Base-by-base conservation (phyloP, 306 rosid genomes). In the Glycine latifolia region DNA sequence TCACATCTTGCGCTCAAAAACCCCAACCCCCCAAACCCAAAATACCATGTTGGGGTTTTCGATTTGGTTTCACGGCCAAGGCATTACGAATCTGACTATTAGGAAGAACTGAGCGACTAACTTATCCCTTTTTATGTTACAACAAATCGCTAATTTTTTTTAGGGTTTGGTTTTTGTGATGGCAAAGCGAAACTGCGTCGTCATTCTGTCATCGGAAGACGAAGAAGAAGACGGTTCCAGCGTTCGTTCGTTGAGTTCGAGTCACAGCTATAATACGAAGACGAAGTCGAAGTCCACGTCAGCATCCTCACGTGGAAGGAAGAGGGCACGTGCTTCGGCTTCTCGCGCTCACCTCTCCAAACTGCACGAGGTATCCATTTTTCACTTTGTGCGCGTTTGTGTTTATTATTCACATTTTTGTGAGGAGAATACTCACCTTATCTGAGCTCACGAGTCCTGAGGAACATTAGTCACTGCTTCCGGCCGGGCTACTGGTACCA, bases 121-220 rank as follows among this genome's bases (percentile, higher is more conserved):
- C 1, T 26, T 26, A 26, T 26, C 31, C 31, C 43, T 53, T 20
- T 7, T 80, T 71, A 3, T 37, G 41, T 37, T 35, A 37, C 31
- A 37, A 37, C 46, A 20, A 48, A 75, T 26, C 56, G 58, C 46
- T 44, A 10, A 26, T 26, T 26, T 26, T 26, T 26, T 26, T 26
- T 46, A 46, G 74, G 56, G 56, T 35, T 43, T 43, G 9, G 47
- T 43, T 69, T 26, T 17, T 10, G 47, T 53, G 50, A 91, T 90
- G 99, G 83, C 88, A 83, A 95, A 90, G 90, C 88, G 91, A 79
- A 90, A 78, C 85, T 78, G 70, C 72, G 20, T 86, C 3, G 79
- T 90, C 37, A 67, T 91, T 60, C 58, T 90, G 7, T 95, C 99
- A 1, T 95, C 99, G 11, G 96, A 92, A 1, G 96, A 26, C 31